These are phyloP conservation scores for Fusarium sp. DNA, from an alignment of 2,329 filamentous ascomycete genomes.

Conservation along the genomic window DNA sequence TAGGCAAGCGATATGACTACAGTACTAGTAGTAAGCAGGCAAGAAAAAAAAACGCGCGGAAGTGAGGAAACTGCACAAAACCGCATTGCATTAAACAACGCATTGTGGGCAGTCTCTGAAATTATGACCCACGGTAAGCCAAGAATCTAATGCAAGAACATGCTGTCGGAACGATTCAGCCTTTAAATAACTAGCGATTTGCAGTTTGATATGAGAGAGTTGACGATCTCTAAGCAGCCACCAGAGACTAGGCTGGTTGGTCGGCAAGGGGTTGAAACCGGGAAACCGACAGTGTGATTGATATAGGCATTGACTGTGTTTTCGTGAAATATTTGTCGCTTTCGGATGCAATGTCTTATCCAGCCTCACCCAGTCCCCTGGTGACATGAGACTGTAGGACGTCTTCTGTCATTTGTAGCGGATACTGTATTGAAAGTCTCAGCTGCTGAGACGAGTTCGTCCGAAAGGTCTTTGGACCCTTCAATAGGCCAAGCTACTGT, in stretches of 20 bases:
- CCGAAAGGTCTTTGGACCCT: background rate
- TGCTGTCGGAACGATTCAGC: slow-evolving; percentile 18
- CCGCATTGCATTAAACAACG: slow-evolving; percentile 19
- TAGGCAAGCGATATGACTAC: slow-evolving; percentile 6
- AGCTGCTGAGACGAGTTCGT: slow-evolving; percentile 1
- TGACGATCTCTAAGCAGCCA: slow-evolving; percentile 33
- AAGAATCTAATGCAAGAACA: slow-evolving; percentile 24
- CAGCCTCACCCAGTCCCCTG: background rate
- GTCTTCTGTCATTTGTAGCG: slow-evolving; percentile 25
- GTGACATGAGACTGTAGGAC: slow-evolving; percentile 4
- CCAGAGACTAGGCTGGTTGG: slow-evolving; percentile 2
- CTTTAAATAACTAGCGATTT: slow-evolving; percentile 20
- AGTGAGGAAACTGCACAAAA: slow-evolving; percentile 23
- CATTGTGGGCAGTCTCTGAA: slow-evolving; percentile 10
- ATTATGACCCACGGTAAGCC: slow-evolving; percentile 33
- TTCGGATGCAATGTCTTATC: slow-evolving; percentile 10
- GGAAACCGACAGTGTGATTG: slow-evolving; percentile 30
- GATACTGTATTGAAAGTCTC: slow-evolving; percentile 22
- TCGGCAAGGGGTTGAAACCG: slow-evolving; percentile 13
- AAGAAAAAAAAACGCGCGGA: slow-evolving; percentile 11
- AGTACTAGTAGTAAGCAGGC: slow-evolving; percentile 12
- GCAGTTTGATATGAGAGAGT: slow-evolving; percentile 35
- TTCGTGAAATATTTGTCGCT: slow-evolving; percentile 12
- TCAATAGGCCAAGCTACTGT: background rate
- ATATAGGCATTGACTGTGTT: slow-evolving; percentile 28